Base-by-base conservation (phyloP, 768 basidiomycete species). In the Agaricus bisporus region DNA sequence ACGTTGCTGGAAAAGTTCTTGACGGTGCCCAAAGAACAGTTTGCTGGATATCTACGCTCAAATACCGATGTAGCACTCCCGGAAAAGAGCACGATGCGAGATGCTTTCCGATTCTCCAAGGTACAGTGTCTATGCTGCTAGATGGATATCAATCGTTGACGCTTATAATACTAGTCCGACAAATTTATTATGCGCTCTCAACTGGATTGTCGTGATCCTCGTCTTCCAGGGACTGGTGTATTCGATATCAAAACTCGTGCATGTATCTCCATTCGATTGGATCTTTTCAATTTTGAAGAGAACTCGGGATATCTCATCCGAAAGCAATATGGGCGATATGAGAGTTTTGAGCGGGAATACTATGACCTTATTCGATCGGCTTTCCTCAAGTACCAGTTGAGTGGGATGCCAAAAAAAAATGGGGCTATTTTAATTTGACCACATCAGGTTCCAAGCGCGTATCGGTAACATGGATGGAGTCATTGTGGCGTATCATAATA, bases 391-490 rank as follows among this genome's bases (percentile, higher is more conserved):
- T 98, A 92, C 66, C 86, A 80, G 89, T 90, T 39, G 57, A 35
- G 71, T 32, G 25, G 17, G 42, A 17, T 12, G 38, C 14, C 37
- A 26, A 49, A 5, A 28, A 42, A 4, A 38, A 32, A 20, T 25
- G 32, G 0, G 6, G 8, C 12, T 6, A 26, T 37, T 18, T 14
- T 38, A 39, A 20, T 22, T 4, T 45, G 53, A 5, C 41, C 20
- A 54, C 37, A 46, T n/a, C 56, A 93, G 91, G 58, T 87, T 98
- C 72, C 95, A 99, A 76, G 95, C 81, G 2, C 85, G 95, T 4
- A 98, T 99, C 56, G 95, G 95, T 8, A 83, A 86, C 63, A 98
- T 98, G 95, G 94, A 97, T 63, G 95, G 95, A 14, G 86, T 98
- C 7, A 76, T 93, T 55, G 82, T 92, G 37, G 85, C 91, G 18